These are phyloP conservation scores for Linum tenue DNA, from an alignment of 345 rosid species.

Conservation along the genomic window DNA sequence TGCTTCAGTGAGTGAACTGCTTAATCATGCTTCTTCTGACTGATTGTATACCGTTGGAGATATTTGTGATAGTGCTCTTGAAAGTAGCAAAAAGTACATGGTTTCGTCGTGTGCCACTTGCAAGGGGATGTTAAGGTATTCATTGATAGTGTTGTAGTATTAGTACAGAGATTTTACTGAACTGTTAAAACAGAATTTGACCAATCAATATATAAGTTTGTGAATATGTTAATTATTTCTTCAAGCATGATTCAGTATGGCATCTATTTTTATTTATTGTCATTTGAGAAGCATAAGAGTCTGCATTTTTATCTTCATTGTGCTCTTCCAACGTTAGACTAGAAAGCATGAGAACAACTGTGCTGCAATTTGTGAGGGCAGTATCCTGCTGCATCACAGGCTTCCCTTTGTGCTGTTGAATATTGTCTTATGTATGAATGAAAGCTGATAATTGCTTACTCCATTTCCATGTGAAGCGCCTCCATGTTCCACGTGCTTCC, in stretches of 20 bases:
- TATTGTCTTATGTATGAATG: not conserved
- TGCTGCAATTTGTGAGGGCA: not conserved
- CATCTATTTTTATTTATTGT: not conserved
- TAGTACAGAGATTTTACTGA: not conserved
- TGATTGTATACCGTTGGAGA: not conserved
- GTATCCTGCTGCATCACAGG: not conserved
- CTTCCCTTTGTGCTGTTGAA: not conserved
- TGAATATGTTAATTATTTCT: no score
- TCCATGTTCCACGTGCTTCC: conserved; percentile 49
- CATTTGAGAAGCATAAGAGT: not conserved
- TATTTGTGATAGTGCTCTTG: not conserved
- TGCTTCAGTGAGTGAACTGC: conserved; percentile 36
- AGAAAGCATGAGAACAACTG: not conserved
- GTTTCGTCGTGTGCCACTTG: not conserved
- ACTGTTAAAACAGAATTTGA: not conserved
- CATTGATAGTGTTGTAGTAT: not conserved
- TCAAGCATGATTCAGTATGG: not conserved
- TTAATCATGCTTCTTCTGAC: not conserved
- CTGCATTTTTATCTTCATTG: not conserved
- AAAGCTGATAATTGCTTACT: not conserved
- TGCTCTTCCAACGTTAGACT: not conserved
- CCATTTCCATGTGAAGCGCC: conserved; percentile 38
- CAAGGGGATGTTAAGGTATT: not conserved
- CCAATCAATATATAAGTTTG: no score
- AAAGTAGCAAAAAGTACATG: not conserved